A percentile compares a stretch with the other conserved stretches of the same genome.
These are phyloP conservation scores for Globisporangium radiosum DNA, from an alignment of 352 stramenopile genomes.

Conservation along the genomic window DNA sequence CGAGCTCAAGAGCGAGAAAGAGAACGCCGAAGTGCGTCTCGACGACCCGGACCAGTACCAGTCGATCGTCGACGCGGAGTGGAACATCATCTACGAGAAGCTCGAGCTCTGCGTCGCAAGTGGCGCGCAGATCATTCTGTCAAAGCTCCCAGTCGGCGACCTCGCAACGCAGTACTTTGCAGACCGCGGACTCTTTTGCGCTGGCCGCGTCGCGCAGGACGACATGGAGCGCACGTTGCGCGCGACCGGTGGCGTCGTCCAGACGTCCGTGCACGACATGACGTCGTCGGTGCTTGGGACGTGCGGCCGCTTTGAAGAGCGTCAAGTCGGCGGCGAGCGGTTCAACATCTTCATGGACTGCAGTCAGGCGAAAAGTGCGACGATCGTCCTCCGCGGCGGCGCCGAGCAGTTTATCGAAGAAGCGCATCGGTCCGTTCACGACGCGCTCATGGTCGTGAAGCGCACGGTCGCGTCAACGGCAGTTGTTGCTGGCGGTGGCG, in stretches of 20 bases:
- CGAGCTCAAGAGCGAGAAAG: conserved; percentile 99
- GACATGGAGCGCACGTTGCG: conserved; percentile 96
- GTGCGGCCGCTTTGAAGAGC: conserved; percentile 96
- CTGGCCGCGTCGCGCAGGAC: conserved; percentile 93
- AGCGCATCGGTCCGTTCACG: conserved; percentile 96
- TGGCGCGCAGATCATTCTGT: conserved; percentile 97
- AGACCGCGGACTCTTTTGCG: conserved; percentile 97
- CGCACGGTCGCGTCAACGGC: conserved; percentile 87
- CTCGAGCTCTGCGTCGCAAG: conserved; percentile 87
- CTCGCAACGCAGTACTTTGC: conserved; percentile 99
- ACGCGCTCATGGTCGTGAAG: conserved; percentile 99
- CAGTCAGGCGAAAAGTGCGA: conserved; percentile 91
- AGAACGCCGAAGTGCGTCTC: conserved; percentile 98
- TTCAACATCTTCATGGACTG: conserved; percentile 99
- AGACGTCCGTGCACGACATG: conserved; percentile 93
- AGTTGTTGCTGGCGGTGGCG: conserved; percentile 90
- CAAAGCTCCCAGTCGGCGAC: conserved; percentile 93
- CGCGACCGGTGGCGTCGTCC: conserved; percentile 92
- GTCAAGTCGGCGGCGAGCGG: conserved; percentile 94
- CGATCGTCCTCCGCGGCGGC: conserved; percentile 96
- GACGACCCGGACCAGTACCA: conserved; percentile 98
- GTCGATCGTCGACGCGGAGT: conserved; percentile 99
- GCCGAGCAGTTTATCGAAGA: conserved; percentile 99
- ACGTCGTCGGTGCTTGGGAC: conserved; percentile 88
- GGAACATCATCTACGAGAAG: conserved; percentile 99